Evolutionary conservation across 208 protist genomes (phyloP).

Genomic region (Entamoeba histolytica): DNA sequence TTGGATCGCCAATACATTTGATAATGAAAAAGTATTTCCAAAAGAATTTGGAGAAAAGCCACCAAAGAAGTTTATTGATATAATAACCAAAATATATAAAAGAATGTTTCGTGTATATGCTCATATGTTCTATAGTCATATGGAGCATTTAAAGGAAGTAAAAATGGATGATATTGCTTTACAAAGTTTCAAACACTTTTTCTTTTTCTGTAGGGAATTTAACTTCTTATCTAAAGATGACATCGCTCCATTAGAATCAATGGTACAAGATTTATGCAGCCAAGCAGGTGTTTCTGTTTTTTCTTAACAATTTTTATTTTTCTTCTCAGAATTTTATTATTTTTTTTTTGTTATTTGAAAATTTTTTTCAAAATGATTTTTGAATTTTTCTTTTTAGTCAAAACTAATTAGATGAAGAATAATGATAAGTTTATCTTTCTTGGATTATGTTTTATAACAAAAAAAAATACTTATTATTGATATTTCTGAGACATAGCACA

Average conservation of each 20-base stretch:
- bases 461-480: too few relatives aligned
- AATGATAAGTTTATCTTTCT: too few relatives aligned
- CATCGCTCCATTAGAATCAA: background rate
- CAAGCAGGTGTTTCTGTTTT: background rate
- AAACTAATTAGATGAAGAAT: too few relatives aligned
- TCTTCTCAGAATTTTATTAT: too few relatives aligned
- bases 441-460: too few relatives aligned
- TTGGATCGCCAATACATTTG: constrained; percentile 81
- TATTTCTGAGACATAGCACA: too few relatives aligned
- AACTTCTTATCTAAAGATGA: background rate
- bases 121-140: constrained; percentile 90
- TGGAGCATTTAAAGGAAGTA: constrained; percentile 64
- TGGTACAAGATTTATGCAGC: background rate
- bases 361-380: too few relatives aligned
- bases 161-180: constrained; percentile 80
- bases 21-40: constrained; percentile 81
- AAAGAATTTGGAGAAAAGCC: constrained; percentile 38
- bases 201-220: background rate
- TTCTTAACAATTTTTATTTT: background rate
- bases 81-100: constrained; percentile 78
- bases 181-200: constrained; percentile 24
- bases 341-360: too few relatives aligned
- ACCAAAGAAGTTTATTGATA: constrained; percentile 53
- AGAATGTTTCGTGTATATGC: constrained; percentile 89
- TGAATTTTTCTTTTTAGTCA: too few relatives aligned